phyloP scores from a whole-genome alignment of 2,329 filamentous ascomycete genomes.

The Neocatenulostroma microsporum region DNA sequence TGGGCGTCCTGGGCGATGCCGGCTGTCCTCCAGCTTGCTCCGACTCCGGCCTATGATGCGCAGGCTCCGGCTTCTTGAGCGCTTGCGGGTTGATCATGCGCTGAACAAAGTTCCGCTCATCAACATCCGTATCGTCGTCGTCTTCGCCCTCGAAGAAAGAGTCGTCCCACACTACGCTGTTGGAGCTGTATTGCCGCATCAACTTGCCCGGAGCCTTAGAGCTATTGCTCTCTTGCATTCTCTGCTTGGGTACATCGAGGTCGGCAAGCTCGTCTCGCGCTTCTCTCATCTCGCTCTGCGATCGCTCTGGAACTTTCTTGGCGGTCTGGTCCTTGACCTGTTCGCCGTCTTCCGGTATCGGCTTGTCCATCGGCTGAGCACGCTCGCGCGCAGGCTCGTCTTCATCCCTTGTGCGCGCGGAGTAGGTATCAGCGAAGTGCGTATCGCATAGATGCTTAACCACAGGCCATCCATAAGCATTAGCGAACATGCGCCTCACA shows the following conservation, averaged over 20 bases:
- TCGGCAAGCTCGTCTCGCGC: conserved; percentile 34
- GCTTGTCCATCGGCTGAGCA: conserved; percentile 50
- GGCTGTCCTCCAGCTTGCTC: not conserved
- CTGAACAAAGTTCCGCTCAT: conserved; percentile 25
- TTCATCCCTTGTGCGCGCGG: conserved; percentile 59
- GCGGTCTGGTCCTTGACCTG: conserved; percentile 34
- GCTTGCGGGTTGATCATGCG: conserved; percentile 21
- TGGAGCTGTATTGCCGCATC: conserved; percentile 32
- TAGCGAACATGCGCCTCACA: conserved; percentile 91
- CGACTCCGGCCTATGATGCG: conserved; percentile 11
- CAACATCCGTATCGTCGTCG: conserved; percentile 37
- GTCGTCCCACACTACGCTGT: conserved; percentile 39
- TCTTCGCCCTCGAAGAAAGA: conserved; percentile 40
- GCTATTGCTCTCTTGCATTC: conserved; percentile 19
- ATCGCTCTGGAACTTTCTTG: conserved; percentile 32
- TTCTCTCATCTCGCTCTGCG: conserved; percentile 43
- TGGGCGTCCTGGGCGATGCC: conserved; percentile 2
- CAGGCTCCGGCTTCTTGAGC: conserved; percentile 18
- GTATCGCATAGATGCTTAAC: conserved; percentile 90
- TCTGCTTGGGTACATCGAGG: conserved; percentile 29
- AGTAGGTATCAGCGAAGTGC: conserved; percentile 73
- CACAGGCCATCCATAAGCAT: conserved; percentile 96
- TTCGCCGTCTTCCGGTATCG: conserved; percentile 36
- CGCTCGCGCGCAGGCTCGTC: conserved; percentile 60
- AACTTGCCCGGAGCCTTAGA: conserved; percentile 12